Conservation (phyloP, 441 rosid species). For the Mallotus japonicus region DNA sequence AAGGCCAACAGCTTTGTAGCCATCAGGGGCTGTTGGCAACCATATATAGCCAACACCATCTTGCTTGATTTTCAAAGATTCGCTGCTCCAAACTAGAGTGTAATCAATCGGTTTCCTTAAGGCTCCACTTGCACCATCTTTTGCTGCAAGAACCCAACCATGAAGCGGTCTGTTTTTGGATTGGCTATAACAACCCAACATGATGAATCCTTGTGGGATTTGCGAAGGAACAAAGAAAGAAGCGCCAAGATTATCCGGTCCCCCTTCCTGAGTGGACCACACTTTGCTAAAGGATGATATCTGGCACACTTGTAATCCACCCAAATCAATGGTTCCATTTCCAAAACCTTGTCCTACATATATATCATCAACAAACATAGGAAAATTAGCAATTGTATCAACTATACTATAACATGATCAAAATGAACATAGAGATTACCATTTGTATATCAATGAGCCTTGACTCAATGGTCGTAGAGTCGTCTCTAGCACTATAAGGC, state of each 20-base stretch:
- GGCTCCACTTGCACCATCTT: conserved; percentile 32
- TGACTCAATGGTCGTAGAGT: no score
- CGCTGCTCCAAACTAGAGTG: conserved; percentile 72
- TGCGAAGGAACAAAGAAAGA: conserved; percentile 69
- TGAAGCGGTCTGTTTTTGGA: conserved; percentile 55
- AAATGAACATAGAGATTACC: no score
- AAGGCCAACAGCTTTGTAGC: conserved; percentile 62
- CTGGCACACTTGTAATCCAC: conserved; percentile 63
- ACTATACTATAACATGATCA: neutral
- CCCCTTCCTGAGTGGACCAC: conserved; percentile 69
- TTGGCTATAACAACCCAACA: conserved; percentile 67
- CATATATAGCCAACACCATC: conserved; percentile 60
- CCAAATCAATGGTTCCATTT: conserved; percentile 59
- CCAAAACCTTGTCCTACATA: conserved; percentile 59
- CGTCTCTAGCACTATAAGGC: no score
- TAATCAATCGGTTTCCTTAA: conserved; percentile 60
- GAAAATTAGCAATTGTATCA: neutral
- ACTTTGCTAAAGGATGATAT: conserved; percentile 59
- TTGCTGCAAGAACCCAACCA: conserved; percentile 62
- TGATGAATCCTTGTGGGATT: conserved; percentile 52
- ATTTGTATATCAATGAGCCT: no score
- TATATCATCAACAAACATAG: neutral
- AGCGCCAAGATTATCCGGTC: conserved; percentile 70
- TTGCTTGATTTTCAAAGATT: conserved; percentile 56
- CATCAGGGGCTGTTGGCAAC: conserved; percentile 65